phyloP scores from a whole-genome alignment of 495 filamentous ascomycete species.

The Penicillium coffeae region DNA sequence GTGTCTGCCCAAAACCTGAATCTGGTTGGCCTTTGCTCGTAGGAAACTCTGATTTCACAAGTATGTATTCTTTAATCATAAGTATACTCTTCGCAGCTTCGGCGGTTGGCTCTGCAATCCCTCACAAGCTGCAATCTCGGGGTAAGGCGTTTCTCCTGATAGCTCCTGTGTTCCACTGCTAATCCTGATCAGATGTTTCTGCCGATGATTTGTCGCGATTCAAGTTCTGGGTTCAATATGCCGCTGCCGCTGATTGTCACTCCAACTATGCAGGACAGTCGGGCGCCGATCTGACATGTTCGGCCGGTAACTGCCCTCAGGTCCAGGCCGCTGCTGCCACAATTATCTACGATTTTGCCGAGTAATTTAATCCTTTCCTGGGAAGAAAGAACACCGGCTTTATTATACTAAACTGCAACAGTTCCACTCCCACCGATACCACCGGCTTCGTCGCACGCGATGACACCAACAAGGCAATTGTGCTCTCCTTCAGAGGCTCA shows the following conservation, averaged over 20 bases:
- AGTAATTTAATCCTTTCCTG: too few species aligned
- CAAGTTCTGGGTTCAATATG: constrained; percentile 63
- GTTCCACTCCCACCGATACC: constrained; percentile 53
- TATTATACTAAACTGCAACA: too few species aligned
- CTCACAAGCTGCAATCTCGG: constrained; percentile 10
- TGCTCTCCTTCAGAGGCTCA: constrained; percentile 64
- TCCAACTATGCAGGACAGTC: constrained; percentile 37
- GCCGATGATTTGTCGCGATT: constrained; percentile 44
- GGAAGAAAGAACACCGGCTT: too few species aligned
- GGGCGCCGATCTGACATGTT: constrained; percentile 53
- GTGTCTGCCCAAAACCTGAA: too few species aligned
- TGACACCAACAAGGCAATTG: constrained; percentile 52
- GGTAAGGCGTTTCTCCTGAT: constrained; percentile 8
- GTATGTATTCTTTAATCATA: constrained; percentile 5
- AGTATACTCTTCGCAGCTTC: constrained; percentile 10
- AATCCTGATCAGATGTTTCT: constrained; percentile 20
- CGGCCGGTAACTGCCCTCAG: constrained; percentile 49
- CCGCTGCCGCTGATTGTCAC: constrained; percentile 62
- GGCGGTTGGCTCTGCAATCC: constrained; percentile 12
- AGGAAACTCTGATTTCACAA: too few species aligned
- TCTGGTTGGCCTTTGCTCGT: too few species aligned
- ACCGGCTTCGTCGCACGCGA: constrained; percentile 64
- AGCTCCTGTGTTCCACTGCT: background rate
- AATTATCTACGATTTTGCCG: constrained; percentile 53
- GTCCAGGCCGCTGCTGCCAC: constrained; percentile 50